Percentiles rank a stretch among this genome's conserved stretches.
Evolutionary conservation across 306 rosid species (phyloP).

Genomic region (Senna tora): DNA sequence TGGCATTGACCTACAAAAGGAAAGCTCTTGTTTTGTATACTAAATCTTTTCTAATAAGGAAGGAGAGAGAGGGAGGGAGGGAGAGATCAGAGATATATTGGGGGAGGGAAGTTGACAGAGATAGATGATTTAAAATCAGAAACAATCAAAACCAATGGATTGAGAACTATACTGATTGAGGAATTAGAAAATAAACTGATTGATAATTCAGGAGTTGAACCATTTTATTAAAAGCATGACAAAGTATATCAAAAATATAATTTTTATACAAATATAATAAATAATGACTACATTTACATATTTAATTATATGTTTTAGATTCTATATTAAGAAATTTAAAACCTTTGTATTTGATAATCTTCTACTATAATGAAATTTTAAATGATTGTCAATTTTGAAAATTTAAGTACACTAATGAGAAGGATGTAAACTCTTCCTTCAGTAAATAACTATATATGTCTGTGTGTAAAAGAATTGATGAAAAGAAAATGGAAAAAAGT

Average conservation of each 20-base stretch:
- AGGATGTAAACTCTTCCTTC: no score
- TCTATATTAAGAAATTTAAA: background rate
- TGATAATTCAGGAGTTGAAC: background rate
- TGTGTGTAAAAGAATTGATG: no score
- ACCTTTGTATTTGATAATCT: background rate
- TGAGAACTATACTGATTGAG: background rate
- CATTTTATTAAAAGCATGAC: background rate
- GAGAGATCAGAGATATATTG: background rate
- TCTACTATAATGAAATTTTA: background rate
- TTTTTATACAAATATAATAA: background rate
- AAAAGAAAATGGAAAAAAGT: no score
- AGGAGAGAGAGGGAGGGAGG: background rate
- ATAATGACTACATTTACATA: background rate
- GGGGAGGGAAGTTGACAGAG: background rate
- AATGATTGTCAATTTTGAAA: background rate
- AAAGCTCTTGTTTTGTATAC: constrained; percentile 32
- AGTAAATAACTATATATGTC: no score
- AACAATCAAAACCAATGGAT: background rate
- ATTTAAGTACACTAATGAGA: no score
- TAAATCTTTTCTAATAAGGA: background rate
- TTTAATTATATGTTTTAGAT: background rate
- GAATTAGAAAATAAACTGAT: background rate
- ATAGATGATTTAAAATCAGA: background rate
- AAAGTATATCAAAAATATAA: background rate
- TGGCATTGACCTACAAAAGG: constrained; percentile 80